Base-by-base conservation (phyloP, 1,139 yeast genomes). In the Blastobotrys petasosporus region DNA sequence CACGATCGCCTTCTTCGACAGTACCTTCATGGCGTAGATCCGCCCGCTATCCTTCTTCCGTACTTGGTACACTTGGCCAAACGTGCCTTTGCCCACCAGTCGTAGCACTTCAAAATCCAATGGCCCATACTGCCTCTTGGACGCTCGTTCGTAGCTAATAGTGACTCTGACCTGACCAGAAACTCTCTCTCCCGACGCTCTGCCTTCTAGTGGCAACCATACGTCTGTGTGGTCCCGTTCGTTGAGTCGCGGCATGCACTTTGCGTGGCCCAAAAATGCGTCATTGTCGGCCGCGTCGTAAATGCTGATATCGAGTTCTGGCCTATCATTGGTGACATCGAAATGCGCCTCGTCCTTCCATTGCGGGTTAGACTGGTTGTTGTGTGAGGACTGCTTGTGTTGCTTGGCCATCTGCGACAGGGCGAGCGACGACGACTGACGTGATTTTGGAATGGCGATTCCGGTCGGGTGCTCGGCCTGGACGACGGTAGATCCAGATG, bases 41-140 rank as follows among this genome's bases (percentile, higher is more conserved):
- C 97, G 77, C 48, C 80, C 79, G 3, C 94, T 87, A 61, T 90
- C 97, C 59, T 75, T 76, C 74, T 90, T 92, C 56, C 85, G 81
- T 40, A 92, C 98, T 68, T 90, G 97, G 66, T 83, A 92, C 35
- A 92, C 98, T 67, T 86, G 95, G 30, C 98, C 98, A 72, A 92
- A 92, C 0, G 97, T 92, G 44, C 98, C 98, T 63, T 87, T 88
- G 51, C 98, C 98, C 51, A 92, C 74, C 46, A 92, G 72, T 60
- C 95, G 76, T 57, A 92, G 76, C 15, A 90, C 85, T 62, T 90
- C 96, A 65, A 92, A 92, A 68, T 92, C 97, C 49, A 83, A 83
- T 4, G 97, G 97, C 1, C 96, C 95, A 60, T 83, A 87, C 56
- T 83, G 86, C 55, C 80, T 79, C 64, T 82, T 82, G 47, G 76